Base-by-base conservation (phyloP, 768 basidiomycete species). In the Chalciporus chontae region DNA sequence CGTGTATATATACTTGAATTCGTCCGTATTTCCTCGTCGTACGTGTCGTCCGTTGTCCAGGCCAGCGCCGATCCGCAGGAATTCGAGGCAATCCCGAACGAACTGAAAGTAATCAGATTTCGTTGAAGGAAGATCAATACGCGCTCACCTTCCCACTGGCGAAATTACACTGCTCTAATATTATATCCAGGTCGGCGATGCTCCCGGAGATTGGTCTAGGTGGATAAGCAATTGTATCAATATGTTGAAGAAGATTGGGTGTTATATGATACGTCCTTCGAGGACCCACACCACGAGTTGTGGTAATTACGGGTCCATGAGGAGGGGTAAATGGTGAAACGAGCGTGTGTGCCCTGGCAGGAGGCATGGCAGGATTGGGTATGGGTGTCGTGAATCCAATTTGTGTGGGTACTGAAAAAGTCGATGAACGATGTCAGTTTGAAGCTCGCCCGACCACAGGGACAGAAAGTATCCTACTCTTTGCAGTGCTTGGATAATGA, bases 71-170 rank as follows among this genome's bases (percentile, higher is more conserved):
- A 91, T 71, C 5, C 93, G 83, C 11, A 97, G 77, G 55, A 93
- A 85, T 63, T 96, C 93, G 31, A 96, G 71, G 59, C 94, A 97
- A 62, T 96, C 94, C 9, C 94, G 86, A n/a, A 96, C 94, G 67
- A 91, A 93, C 87, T 94, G 17, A 24, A 29, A 27, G 43, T 17
- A 13, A 15, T 50, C 47, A 42, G 23, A 40, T 50, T 14, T 40
- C 14, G 39, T 38, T 18, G 24, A 36, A 49, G 40, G 7, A 11
- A 23, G 18, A 9, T 14, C 6, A 26, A 47, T 47, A 19, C 10
- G 15, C 5, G n/a, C 68, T 37, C 47, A 86, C 88, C 78, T 87
- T 87, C 58, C 76, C 75, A 54, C 77, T 71, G 27, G 80, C 77
- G 63, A 93, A 94, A 70, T 90, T 85, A 68, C 94, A 96, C 57